Conservation (phyloP, 805 yeast genomes). For the Suhomyces sp. region DNA sequence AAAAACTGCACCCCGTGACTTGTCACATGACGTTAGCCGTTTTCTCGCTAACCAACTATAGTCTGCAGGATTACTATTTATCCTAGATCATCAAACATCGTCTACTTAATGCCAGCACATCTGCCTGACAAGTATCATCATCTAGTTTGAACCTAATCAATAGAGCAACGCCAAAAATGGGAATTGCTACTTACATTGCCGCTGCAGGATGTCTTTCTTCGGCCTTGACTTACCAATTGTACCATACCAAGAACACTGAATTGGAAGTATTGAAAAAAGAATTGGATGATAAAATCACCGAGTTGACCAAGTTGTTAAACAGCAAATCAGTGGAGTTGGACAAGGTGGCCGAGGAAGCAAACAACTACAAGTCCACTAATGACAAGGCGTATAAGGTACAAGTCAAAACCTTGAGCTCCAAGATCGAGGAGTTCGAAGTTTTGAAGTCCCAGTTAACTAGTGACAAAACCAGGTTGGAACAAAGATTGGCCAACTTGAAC, state of each 20-base stretch:
- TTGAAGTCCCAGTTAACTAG: slow-evolving; percentile 5
- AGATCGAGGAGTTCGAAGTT: slow-evolving; percentile 5
- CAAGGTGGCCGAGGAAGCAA: slow-evolving; percentile 3
- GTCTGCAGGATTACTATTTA: too few species aligned
- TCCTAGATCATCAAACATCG: too few species aligned
- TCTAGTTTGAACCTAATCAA: too few species aligned
- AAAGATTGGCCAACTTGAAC: slow-evolving; percentile 2
- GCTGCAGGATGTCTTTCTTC: slow-evolving; percentile 20
- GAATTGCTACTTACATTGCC: slow-evolving; percentile 16
- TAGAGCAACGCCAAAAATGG: too few species aligned
- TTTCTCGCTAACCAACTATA: too few species aligned
- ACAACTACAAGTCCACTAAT: slow-evolving; percentile 2
- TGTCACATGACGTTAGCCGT: too few species aligned
- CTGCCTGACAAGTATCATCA: too few species aligned
- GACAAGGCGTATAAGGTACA: slow-evolving; percentile 11
- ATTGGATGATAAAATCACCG: slow-evolving; percentile 11
- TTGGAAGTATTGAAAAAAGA: slow-evolving; percentile 11
- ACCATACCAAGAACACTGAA: slow-evolving; percentile 18
- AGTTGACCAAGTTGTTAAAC: slow-evolving; percentile 9
- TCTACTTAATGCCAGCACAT: too few species aligned
- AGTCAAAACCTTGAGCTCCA: slow-evolving; percentile 3
- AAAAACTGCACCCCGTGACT: too few species aligned
- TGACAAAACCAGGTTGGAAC: slow-evolving; percentile 6
- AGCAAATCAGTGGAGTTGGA: slow-evolving; percentile 9
- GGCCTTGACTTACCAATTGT: slow-evolving; percentile 19